phyloP scores from a whole-genome alignment of 1,139 yeast species.

The Geotrichum aggregatum region DNA sequence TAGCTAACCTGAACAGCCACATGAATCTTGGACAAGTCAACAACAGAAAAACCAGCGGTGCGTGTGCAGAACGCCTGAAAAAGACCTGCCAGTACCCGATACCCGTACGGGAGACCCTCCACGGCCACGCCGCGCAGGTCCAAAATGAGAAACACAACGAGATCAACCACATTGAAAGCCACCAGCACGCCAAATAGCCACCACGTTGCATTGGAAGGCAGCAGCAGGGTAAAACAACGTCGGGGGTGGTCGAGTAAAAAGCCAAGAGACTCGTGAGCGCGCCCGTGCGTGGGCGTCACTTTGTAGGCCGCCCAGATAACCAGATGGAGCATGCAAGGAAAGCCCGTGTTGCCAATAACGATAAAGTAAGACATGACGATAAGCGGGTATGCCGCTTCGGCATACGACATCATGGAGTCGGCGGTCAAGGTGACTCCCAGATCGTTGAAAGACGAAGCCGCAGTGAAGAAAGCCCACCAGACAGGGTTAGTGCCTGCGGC shows the following conservation, averaged over 20 bases:
- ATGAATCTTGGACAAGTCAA: constrained; percentile 65
- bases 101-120: constrained; percentile 56
- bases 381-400: constrained; percentile 58
- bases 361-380: constrained; percentile 63
- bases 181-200: constrained; percentile 78
- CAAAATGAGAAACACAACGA: constrained; percentile 70
- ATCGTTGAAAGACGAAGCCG: constrained; percentile 75
- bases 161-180: constrained; percentile 67
- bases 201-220: constrained; percentile 93
- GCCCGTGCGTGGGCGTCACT: constrained; percentile 54
- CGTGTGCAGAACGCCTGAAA: constrained; percentile 91
- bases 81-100: constrained; percentile 71
- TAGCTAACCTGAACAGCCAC: constrained; percentile 93
- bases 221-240: constrained; percentile 87
- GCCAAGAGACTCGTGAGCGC: constrained; percentile 63
- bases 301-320: constrained; percentile 76
- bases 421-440: constrained; percentile 78
- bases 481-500: constrained; percentile 61
- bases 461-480: constrained; percentile 92
- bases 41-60: constrained; percentile 83
- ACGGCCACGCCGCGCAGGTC: constrained; percentile 53
- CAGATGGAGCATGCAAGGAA: constrained; percentile 75
- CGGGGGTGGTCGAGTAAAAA: constrained; percentile 93
- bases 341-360: constrained; percentile 89
- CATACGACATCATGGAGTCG: constrained; percentile 68